These are phyloP conservation scores for Fragilaria crotonensis DNA, from an alignment of 108 stramenopile genomes.

Conservation along the genomic window DNA sequence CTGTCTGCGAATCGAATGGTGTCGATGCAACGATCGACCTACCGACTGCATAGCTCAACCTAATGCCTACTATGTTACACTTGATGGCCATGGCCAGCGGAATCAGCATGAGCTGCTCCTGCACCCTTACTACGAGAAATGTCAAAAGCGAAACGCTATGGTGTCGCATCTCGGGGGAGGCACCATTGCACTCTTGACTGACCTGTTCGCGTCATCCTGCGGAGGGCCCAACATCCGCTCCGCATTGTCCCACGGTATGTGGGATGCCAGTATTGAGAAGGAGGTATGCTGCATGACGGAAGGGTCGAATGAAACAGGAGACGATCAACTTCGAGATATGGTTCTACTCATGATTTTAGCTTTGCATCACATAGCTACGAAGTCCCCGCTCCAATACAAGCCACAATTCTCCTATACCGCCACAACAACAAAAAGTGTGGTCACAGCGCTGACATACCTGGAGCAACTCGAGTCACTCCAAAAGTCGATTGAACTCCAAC, in stretches of 20 bases:
- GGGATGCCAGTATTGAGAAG: constrained; percentile 21
- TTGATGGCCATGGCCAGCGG: constrained; percentile 66
- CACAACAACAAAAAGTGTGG: constrained; percentile 11
- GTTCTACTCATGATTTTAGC: background rate
- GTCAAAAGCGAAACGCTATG: constrained; percentile 17
- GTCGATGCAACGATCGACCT: constrained; percentile 35
- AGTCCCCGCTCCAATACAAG: constrained; percentile 6
- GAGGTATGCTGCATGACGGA: constrained; percentile 23
- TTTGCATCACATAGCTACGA: background rate
- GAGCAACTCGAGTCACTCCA: constrained; percentile 9
- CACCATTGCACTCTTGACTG: constrained; percentile 43
- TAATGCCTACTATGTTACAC: constrained; percentile 46
- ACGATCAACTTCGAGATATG: background rate
- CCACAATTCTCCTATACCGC: constrained; percentile 33
- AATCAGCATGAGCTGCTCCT: constrained; percentile 54
- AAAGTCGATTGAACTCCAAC: constrained; percentile 9
- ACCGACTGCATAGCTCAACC: constrained; percentile 38
- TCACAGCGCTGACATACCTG: constrained; percentile 9
- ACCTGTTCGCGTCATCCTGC: constrained; percentile 43
- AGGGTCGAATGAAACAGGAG: background rate
- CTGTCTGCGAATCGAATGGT: constrained; percentile 47
- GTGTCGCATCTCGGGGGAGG: constrained; percentile 24
- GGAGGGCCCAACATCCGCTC: constrained; percentile 60
- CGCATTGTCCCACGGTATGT: constrained; percentile 43
- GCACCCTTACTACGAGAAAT: constrained; percentile 21